These are phyloP conservation scores for Cystobasidium sp. DNA, from an alignment of 1,284 basidiomycete genomes.

Conservation along the genomic window DNA sequence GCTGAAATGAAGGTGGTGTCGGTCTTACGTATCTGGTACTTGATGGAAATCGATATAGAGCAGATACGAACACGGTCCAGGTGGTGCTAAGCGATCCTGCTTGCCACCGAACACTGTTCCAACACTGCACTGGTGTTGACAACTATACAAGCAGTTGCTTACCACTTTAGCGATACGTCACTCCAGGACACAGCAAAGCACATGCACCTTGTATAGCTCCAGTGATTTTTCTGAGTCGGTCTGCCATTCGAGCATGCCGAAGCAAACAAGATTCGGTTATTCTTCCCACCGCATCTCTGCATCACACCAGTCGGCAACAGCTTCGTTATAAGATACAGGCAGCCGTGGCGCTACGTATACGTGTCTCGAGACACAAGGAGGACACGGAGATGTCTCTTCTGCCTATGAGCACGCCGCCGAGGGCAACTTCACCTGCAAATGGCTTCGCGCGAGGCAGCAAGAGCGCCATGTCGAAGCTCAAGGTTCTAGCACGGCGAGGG, in stretches of 20 bases:
- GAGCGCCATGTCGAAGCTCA: constrained; percentile 38
- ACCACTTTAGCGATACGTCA: no score
- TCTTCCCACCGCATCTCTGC: not conserved
- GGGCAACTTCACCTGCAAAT: constrained; percentile 13
- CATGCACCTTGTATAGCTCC: no score
- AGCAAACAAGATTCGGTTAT: no score
- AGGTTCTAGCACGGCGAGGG: constrained; percentile 72
- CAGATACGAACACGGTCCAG: not conserved
- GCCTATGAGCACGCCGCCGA: constrained; percentile 21
- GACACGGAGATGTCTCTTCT: constrained; percentile 30
- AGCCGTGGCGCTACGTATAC: constrained; percentile 23
- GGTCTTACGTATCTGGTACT: no score
- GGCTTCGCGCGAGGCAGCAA: constrained; percentile 18
- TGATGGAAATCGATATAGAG: no score
- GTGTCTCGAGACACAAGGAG: constrained; percentile 13
- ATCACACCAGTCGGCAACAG: not conserved
- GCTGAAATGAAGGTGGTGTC: no score
- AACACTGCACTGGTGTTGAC: no score
- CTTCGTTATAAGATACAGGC: not conserved
- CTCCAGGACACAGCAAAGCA: no score
- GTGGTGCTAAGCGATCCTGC: not conserved
- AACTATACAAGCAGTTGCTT: no score
- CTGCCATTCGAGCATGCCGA: no score
- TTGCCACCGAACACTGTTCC: no score
- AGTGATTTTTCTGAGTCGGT: no score